Evolutionary conservation across 2,329 filamentous ascomycete genomes (phyloP).

Genomic region (Dothideomycetidae sp.): DNA sequence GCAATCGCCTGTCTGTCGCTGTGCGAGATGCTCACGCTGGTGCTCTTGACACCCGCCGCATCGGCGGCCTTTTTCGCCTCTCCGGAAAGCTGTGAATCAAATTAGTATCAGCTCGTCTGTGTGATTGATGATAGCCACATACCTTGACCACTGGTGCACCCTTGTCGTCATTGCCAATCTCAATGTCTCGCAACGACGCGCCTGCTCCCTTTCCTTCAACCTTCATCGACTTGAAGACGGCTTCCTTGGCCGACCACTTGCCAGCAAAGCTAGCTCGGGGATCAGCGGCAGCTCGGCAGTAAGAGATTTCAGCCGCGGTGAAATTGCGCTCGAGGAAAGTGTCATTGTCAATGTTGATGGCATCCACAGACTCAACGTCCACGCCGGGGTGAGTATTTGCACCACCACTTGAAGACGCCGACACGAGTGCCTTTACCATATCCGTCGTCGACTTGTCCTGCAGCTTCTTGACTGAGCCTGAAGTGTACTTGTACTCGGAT

Average conservation of each 20-base stretch:
- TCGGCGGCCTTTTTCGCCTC: slow-evolving; percentile 71
- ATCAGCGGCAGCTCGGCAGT: slow-evolving; percentile 66
- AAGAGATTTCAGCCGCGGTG: slow-evolving; percentile 66
- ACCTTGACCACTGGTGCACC: slow-evolving; percentile 77
- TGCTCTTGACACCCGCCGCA: slow-evolving; percentile 71
- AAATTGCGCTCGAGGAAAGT: slow-evolving; percentile 95
- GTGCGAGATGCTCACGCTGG: slow-evolving; percentile 91
- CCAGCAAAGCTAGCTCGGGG: slow-evolving; percentile 87
- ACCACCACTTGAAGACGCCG: slow-evolving; percentile 37
- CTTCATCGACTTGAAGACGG: slow-evolving; percentile 92
- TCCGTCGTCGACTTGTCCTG: slow-evolving; percentile 52
- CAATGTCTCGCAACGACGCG: slow-evolving; percentile 84
- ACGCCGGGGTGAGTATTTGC: slow-evolving; percentile 68
- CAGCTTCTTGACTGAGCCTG: slow-evolving; percentile 51
- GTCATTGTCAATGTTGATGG: slow-evolving; percentile 85
- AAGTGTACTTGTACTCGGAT: slow-evolving; percentile 57
- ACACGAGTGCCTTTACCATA: slow-evolving; percentile 63
- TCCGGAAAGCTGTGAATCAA: slow-evolving; percentile 60
- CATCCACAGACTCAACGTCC: slow-evolving; percentile 77
- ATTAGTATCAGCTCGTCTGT: slow-evolving; percentile 13
- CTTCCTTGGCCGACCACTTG: slow-evolving; percentile 95
- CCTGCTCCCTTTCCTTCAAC: slow-evolving; percentile 78
- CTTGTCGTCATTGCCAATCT: slow-evolving; percentile 66
- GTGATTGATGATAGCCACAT: slow-evolving; percentile 30
- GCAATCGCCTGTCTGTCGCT: slow-evolving; percentile 88